Conservation (phyloP, 2,329 filamentous ascomycete genomes). For the Arachnomyces sp. region DNA sequence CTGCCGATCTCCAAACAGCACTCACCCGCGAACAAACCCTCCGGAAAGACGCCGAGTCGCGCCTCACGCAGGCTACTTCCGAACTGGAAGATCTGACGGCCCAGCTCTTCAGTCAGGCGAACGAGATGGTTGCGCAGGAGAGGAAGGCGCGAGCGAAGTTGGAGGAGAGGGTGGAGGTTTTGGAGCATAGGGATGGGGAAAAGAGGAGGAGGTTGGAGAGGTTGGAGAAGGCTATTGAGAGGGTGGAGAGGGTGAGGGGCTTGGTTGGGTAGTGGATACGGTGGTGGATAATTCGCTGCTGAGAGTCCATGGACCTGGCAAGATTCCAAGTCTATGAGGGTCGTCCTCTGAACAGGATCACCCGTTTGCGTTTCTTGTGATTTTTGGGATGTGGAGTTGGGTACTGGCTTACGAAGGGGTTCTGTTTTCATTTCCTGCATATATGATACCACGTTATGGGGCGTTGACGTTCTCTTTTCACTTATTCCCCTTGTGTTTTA, state of each 20-base stretch:
- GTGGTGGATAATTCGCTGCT: too few relatives aligned
- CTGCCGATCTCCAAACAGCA: constrained; percentile 42
- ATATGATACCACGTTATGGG: too few relatives aligned
- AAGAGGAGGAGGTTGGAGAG: constrained; percentile 45
- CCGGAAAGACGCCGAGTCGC: constrained; percentile 50
- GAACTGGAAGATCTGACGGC: constrained; percentile 56
- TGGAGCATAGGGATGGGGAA: constrained; percentile 40
- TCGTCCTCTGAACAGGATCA: neutral
- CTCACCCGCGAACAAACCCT: constrained; percentile 47
- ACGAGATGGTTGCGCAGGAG: constrained; percentile 59
- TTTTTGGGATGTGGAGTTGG: neutral
- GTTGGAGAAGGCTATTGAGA: constrained; percentile 48
- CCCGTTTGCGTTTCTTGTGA: neutral
- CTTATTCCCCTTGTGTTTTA: too few relatives aligned
- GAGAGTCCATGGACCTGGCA: too few relatives aligned
- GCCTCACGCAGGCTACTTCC: constrained; percentile 44
- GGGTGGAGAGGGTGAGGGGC: constrained; percentile 50
- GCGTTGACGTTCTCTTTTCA: too few relatives aligned
- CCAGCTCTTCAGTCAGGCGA: constrained; percentile 54
- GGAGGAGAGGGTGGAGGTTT: constrained; percentile 38
- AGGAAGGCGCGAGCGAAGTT: constrained; percentile 48
- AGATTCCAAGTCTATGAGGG: too few relatives aligned
- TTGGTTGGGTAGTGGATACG: constrained; percentile 35
- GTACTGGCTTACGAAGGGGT: too few relatives aligned
- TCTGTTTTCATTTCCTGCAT: too few relatives aligned